Evolutionary conservation across 192 early-diverging fungal genomes (phyloP), one percentile per base, ranked within the genome.

Genomic region (Spizellomyces punctatus): DNA sequence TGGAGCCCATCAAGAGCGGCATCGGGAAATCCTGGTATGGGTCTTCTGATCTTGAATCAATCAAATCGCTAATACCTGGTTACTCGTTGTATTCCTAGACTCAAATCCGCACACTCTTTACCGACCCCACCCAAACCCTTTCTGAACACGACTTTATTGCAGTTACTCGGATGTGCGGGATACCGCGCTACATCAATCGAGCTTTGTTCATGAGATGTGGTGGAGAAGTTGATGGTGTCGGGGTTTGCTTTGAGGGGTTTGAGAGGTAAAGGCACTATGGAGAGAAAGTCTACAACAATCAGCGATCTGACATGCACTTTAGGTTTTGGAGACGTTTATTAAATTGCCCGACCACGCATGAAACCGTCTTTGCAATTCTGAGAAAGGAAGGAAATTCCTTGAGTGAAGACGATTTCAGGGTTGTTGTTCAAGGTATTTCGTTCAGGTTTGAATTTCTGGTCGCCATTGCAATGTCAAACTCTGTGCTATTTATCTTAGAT

Each of bases 341-440:
- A 5, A 21, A 56, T 44, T 70, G 68, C 46, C n/a, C 14, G n/a
- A 59, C 58, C 4, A 44, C 58, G 42, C 52, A 72, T 17, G 71
- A 64, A 14, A 14, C 57, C 8, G 46, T 22, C 6, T 63, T 72
- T 55, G 49, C 48, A 50, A 43, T 72, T 42, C 21, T 64, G 19
- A 52, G 55, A 41, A 44, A 43, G 8, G 71, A 58, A 27, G 6
- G 67, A 8, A 22, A 48, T 17, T 52, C 47, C 48, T 74, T 93
- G 64, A 83, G 77, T 10, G 89, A 90, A 21, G 85, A 82, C 41
- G 90, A 94, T 64, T 88, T 93, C 69, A 74, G 84, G 47, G 78
- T 85, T 2, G 86, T 93, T 2, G 79, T 94, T 8, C 84, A 90
- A 58, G 77, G 81, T 79, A 47, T 52, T 46, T 12, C 22, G 9